phyloP scores from a whole-genome alignment of 768 basidiomycete species.

The Stropharia rugosoannulata region DNA sequence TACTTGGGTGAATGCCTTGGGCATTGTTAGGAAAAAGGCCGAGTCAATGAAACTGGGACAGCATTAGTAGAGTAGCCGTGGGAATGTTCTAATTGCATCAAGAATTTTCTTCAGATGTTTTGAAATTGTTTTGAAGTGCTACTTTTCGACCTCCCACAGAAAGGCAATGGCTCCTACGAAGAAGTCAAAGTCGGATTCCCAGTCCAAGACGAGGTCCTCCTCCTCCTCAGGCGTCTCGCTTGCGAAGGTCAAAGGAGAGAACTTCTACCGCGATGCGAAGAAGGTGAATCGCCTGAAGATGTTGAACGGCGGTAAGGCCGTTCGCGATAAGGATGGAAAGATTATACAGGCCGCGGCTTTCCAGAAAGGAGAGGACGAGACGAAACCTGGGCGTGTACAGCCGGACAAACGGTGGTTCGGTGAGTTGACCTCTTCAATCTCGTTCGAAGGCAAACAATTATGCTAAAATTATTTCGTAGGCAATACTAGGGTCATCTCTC shows the following conservation, averaged over 20 bases:
- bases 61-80: not conserved
- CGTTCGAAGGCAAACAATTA: not conserved
- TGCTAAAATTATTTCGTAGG: constrained; percentile 42
- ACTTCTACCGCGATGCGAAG: constrained; percentile 98
- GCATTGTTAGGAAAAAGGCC: too few relatives aligned
- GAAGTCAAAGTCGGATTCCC: constrained; percentile 33
- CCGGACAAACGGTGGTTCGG: constrained; percentile 98
- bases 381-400: constrained; percentile 87
- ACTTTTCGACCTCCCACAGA: not conserved
- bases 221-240: constrained; percentile 56
- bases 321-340: constrained; percentile 90
- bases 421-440: constrained; percentile 37
- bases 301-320: constrained; percentile 88
- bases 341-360: constrained; percentile 92
- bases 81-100: constrained; percentile 8
- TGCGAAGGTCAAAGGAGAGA: constrained; percentile 86
- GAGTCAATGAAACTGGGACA: too few relatives aligned
- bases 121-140: constrained; percentile 1
- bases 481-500: constrained; percentile 98
- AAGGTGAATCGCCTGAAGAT: constrained; percentile 83
- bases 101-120: constrained; percentile 15
- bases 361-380: constrained; percentile 93
- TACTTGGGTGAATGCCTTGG: too few relatives aligned
- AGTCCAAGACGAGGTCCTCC: constrained; percentile 42
- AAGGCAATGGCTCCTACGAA: constrained; percentile 40